Percentiles rank a stretch among this genome's conserved stretches.
Conservation (phyloP, 371 early-diverging fungal genomes). For the Lichtheimia ornata region DNA sequence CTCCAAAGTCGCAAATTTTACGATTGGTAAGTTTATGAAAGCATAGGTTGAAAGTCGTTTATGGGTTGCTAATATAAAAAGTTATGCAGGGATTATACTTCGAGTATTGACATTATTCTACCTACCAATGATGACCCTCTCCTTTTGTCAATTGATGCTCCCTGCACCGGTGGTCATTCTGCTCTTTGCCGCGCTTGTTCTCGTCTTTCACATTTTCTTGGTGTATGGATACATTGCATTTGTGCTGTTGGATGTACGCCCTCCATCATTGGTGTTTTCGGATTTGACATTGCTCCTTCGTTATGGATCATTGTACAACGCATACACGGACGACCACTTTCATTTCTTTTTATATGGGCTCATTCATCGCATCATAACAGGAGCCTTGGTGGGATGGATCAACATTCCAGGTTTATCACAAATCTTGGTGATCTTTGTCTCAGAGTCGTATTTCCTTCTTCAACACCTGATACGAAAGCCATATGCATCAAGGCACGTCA, state of each 20-base stretch:
- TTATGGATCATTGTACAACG: conserved; percentile 55
- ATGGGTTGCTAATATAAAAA: background rate
- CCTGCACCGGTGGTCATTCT: conserved; percentile 34
- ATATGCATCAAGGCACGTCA: conserved; percentile 32
- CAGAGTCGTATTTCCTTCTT: conserved; percentile 22
- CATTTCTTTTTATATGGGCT: conserved; percentile 48
- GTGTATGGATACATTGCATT: conserved; percentile 38
- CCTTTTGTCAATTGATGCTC: conserved; percentile 49
- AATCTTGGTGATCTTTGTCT: conserved; percentile 31
- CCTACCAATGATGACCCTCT: conserved; percentile 34
- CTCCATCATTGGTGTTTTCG: conserved; percentile 43
- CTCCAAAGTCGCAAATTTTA: conserved; percentile 16
- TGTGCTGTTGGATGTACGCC: conserved; percentile 35
- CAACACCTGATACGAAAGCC: conserved; percentile 25
- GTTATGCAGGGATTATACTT: conserved; percentile 29
- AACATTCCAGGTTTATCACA: conserved; percentile 35
- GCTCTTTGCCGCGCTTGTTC: conserved; percentile 28
- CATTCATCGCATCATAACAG: conserved; percentile 31
- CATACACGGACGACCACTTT: conserved; percentile 47
- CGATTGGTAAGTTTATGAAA: conserved; percentile 10
- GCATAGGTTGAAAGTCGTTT: background rate
- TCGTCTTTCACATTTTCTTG: conserved; percentile 31
- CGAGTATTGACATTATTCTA: conserved; percentile 35
- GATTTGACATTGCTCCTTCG: conserved; percentile 48
- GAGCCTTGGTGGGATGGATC: conserved; percentile 45